phyloP scores from a whole-genome alignment of 352 stramenopile genomes.

The Phytophthora vignae region DNA sequence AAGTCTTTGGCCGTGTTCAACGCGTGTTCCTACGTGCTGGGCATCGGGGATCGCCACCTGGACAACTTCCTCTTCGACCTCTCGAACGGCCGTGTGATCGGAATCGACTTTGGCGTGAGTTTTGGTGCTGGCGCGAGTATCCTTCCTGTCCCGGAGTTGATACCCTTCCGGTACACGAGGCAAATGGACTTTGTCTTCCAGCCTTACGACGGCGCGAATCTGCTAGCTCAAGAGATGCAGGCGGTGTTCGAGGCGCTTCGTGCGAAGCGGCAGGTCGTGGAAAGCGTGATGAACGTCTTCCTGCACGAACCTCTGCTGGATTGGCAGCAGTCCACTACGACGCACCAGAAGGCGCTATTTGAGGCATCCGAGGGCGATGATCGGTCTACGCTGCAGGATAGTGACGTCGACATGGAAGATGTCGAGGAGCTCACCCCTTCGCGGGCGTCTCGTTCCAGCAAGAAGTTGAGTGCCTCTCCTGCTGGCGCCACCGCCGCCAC shows the following conservation, averaged over 20 bases:
- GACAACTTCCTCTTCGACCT: constrained; percentile 93
- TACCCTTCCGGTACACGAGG: constrained; percentile 90
- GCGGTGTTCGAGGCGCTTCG: constrained; percentile 85
- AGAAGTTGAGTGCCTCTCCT: constrained; percentile 16
- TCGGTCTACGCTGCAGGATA: constrained; percentile 35
- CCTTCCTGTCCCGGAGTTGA: constrained; percentile 89
- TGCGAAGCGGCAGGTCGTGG: constrained; percentile 81
- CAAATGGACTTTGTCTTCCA: constrained; percentile 79
- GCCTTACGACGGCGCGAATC: constrained; percentile 70
- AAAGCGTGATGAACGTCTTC: constrained; percentile 93
- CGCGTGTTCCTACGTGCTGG: constrained; percentile 89
- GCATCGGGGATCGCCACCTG: constrained; percentile 92
- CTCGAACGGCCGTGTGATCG: constrained; percentile 76
- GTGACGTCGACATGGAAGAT: constrained; percentile 48
- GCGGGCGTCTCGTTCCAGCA: constrained; percentile 19
- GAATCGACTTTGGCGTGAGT: constrained; percentile 94
- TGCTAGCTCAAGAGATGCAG: constrained; percentile 87
- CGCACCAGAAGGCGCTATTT: constrained; percentile 69
- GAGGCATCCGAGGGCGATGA: constrained; percentile 19
- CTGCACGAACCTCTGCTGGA: constrained; percentile 92
- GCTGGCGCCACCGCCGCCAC: constrained; percentile 12
- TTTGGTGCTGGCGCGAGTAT: constrained; percentile 88
- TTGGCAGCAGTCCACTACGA: constrained; percentile 84
- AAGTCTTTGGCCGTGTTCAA: constrained; percentile 88
- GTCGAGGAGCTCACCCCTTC: constrained; percentile 8